Conservation (phyloP, 352 stramenopile genomes). For the Stramenopiles sp. region DNA sequence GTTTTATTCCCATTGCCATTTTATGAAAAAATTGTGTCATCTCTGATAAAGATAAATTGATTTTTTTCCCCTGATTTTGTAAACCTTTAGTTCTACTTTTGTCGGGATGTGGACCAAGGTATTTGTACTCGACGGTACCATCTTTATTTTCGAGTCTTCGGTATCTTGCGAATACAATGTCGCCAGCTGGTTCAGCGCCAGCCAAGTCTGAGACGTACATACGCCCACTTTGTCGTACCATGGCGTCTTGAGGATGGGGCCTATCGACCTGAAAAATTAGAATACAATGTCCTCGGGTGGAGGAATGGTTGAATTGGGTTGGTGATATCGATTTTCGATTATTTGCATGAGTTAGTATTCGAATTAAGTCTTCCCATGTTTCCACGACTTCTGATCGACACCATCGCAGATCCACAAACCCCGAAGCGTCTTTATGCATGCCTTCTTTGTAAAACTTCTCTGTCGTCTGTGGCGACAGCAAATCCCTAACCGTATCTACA, state of each 20-base stretch:
- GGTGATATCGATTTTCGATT: conserved; percentile 71
- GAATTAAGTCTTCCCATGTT: conserved; percentile 71
- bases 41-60: conserved; percentile 78
- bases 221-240: conserved; percentile 61
- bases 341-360: conserved; percentile 68
- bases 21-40: conserved; percentile 93
- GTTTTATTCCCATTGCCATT: conserved; percentile 75
- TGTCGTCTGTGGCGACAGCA: conserved; percentile 83
- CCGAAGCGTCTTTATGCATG: conserved; percentile 75
- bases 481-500: conserved; percentile 74
- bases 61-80: conserved; percentile 83
- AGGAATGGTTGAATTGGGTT: conserved; percentile 82
- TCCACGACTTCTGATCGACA: conserved; percentile 70
- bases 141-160: conserved; percentile 69
- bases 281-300: conserved; percentile 75
- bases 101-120: conserved; percentile 58
- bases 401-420: conserved; percentile 85
- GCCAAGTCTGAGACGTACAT: conserved; percentile 80
- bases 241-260: conserved; percentile 58
- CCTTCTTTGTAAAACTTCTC: conserved; percentile 81
- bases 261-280: conserved; percentile 84
- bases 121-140: conserved; percentile 74
- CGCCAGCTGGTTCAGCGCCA: conserved; percentile 67
- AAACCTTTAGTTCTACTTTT: conserved; percentile 73
- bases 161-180: conserved; percentile 79